Evolutionary conservation across 805 yeast genomes (phyloP), one percentile per base, ranked within the genome.

Genomic region (Candida ascalaphidarum): DNA sequence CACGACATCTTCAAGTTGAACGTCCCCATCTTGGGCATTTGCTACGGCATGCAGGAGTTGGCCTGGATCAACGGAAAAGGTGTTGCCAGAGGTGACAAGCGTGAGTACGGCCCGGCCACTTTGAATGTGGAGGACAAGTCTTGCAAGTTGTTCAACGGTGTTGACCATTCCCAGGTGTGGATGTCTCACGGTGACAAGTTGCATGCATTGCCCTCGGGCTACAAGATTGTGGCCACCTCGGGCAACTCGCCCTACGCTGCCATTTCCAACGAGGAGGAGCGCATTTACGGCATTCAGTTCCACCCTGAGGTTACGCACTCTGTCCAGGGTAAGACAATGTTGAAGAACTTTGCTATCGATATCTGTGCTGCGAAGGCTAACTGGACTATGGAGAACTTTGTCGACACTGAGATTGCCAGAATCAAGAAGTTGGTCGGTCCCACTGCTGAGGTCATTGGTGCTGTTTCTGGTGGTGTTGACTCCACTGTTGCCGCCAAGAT

Each of bases 271-370:
- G 75, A 70, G 50, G 52, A 67, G 30, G 74, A 81, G 51, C 61
- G 65, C 36, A 86, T 92, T 48, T 92, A 68, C 59, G 98, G 98
- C 59, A 82, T 92, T 49, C 98, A 92, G 68, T 92, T 92, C 77
- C 98, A 92, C 64, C 98, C 98, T 27, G 98, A 92, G 68, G 98
- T 92, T 36, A 85, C 96, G 21, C 98, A 92, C 63, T 84, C 97
- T 33, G 72, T 76, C 40, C 80, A 82, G 61, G 98, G 98, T 58
- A 89, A 83, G 58, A 69, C 66, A 42, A 61, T 92, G 48, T 73
- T 92, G 52, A 79, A 73, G 66, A 92, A 92, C 70, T 92, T 92
- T 55, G 98, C 98, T 28, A 81, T 86, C 40, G 72, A 74, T 43
- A 83, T 92, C 48, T 92, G 98, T 71, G 53, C 78, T 33, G 94